A percentile compares a stretch with the other conserved stretches of the same genome.
phyloP scores from a whole-genome alignment of 805 yeast genomes.

The Kluyveromyces nonfermentans region DNA sequence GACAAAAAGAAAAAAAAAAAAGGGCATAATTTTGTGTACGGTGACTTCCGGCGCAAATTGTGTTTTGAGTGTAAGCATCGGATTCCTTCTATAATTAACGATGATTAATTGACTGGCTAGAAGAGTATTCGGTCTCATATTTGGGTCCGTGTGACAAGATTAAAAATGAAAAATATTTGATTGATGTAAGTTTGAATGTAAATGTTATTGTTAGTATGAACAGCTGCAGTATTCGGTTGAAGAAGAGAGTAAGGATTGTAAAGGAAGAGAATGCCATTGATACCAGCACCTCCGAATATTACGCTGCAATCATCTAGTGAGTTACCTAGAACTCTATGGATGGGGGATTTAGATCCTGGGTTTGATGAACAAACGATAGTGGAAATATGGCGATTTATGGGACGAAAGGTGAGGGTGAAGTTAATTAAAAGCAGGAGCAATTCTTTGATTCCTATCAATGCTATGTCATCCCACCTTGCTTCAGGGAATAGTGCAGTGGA shows the following conservation, averaged over 20 bases:
- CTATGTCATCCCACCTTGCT: slow-evolving; percentile 5
- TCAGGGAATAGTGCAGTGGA: slow-evolving; percentile 10
- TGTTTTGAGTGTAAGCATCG: neutral
- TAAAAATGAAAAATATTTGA: neutral
- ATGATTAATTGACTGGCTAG: neutral
- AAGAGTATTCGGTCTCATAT: neutral
- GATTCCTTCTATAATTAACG: neutral
- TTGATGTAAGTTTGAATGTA: neutral
- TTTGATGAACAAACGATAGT: slow-evolving; percentile 55
- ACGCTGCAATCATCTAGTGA: slow-evolving; percentile 38
- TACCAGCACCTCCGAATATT: slow-evolving; percentile 47
- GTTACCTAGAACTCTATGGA: slow-evolving; percentile 71
- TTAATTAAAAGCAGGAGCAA: slow-evolving; percentile 45
- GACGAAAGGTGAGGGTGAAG: slow-evolving; percentile 53
- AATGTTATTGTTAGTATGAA: neutral
- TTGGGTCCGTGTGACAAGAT: neutral
- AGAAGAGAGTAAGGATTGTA: neutral
- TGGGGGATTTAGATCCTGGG: slow-evolving; percentile 82
- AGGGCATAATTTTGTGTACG: no score
- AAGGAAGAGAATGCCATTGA: slow-evolving; percentile 5
- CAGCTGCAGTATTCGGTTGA: neutral
- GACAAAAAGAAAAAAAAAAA: no score
- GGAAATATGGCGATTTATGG: slow-evolving; percentile 50
- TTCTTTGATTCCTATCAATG: slow-evolving; percentile 25
- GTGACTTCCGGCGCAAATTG: no score